A percentile compares a stretch with the other conserved stretches of the same genome.
These are phyloP conservation scores for Lanmaoa pseudosensibilis DNA, from an alignment of 768 basidiomycete genomes.

Conservation along the genomic window DNA sequence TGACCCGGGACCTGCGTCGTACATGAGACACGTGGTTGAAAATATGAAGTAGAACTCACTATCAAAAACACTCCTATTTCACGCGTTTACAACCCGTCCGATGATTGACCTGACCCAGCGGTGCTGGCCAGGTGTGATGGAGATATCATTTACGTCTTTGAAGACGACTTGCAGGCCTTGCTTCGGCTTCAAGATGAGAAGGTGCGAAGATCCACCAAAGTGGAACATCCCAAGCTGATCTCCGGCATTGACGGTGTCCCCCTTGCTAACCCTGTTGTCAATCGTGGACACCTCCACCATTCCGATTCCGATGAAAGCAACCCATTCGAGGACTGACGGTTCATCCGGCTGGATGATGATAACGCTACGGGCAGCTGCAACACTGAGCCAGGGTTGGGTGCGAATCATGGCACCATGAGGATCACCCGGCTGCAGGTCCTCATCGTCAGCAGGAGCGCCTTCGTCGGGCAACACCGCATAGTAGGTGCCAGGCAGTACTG, in stretches of 20 bases:
- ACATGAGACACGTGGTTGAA: neutral
- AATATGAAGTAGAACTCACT: neutral
- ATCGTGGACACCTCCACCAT: slow-evolving; percentile 17
- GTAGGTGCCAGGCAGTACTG: slow-evolving; percentile 6
- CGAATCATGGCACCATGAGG: slow-evolving; percentile 23
- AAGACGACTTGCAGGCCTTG: neutral
- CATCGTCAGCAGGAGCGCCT: neutral
- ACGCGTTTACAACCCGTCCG: neutral
- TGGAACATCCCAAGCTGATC: slow-evolving; percentile 46
- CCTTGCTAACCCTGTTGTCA: slow-evolving; percentile 28
- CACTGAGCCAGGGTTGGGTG: slow-evolving; percentile 43
- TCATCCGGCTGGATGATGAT: slow-evolving; percentile 51
- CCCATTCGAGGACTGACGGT: slow-evolving; percentile 49
- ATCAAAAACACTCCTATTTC: neutral
- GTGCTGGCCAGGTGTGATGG: neutral
- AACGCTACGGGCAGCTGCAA: slow-evolving; percentile 49
- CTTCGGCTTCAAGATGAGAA: slow-evolving; percentile 36
- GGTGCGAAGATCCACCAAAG: slow-evolving; percentile 57
- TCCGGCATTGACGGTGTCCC: neutral
- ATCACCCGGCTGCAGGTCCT: slow-evolving; percentile 2
- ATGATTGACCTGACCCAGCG: neutral
- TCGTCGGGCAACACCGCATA: slow-evolving; percentile 18
- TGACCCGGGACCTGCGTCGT: neutral
- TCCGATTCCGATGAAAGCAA: slow-evolving; percentile 46
- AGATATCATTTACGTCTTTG: neutral